Conservation (phyloP, 345 rosid genomes). For the Boechera divaricarpa region DNA sequence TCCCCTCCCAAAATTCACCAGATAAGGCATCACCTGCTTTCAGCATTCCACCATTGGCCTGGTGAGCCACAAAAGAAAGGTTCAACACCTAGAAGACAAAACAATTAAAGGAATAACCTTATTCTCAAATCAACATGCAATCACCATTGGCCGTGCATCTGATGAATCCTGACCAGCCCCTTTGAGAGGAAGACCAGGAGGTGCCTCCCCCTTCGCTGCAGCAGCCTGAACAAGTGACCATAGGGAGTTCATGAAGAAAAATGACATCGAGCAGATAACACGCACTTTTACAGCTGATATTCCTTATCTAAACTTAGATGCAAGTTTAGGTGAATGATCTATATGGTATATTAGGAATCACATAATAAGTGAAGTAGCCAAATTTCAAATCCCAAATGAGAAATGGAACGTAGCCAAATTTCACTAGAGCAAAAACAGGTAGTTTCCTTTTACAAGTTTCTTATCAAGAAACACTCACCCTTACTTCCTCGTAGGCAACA, state of each 20-base stretch:
- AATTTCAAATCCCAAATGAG: not conserved
- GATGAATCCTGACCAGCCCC: constrained; percentile 98
- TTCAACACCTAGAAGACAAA: constrained; percentile 17
- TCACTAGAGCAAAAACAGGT: constrained; percentile 6
- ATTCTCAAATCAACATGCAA: constrained; percentile 29
- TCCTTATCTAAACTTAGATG: constrained; percentile 1
- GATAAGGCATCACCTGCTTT: constrained; percentile 92
- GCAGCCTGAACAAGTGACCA: constrained; percentile 71
- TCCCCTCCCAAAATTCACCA: constrained; percentile 90
- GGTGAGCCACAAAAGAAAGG: constrained; percentile 31
- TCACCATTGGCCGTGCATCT: constrained; percentile 82
- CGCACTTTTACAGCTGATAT: not conserved
- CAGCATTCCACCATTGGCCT: constrained; percentile 83
- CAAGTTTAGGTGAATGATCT: constrained; percentile 4
- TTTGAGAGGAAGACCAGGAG: constrained; percentile 97
- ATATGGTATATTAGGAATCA: not conserved
- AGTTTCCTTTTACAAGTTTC: constrained; percentile 15
- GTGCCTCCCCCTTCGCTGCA: constrained; percentile 99
- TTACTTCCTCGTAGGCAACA: constrained; percentile 94
- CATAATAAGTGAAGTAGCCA: not conserved
- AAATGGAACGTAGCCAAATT: constrained; percentile 5
- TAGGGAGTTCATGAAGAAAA: constrained; percentile 20
- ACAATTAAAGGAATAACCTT: not conserved
- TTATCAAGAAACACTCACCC: constrained; percentile 57
- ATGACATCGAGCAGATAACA: constrained; percentile 7